Conservation (phyloP, 2,329 filamentous ascomycete genomes). For the Phialophora chinensis region DNA sequence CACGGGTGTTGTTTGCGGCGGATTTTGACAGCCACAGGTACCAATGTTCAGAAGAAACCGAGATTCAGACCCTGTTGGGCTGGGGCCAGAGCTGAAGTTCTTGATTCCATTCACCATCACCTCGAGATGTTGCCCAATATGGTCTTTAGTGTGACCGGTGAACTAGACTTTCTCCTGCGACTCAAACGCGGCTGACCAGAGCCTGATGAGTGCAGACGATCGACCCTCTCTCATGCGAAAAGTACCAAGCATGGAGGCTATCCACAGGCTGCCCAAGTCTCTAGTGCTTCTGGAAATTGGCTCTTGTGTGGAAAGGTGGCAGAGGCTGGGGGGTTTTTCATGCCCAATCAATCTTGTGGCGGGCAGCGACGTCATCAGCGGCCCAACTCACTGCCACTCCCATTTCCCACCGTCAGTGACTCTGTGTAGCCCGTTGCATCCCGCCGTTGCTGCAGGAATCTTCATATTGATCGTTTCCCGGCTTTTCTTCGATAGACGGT, state of each 20-base stretch:
- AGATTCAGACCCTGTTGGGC: background rate
- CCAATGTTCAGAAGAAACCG: background rate
- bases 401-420: slow-evolving; percentile 2
- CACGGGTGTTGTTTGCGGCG: background rate
- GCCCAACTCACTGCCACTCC: slow-evolving; percentile 27
- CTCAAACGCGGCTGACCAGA: background rate
- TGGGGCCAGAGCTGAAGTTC: background rate
- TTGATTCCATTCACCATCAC: background rate
- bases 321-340: slow-evolving; percentile 15
- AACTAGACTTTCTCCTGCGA: background rate
- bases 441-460: slow-evolving; percentile 3
- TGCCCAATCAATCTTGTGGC: slow-evolving; percentile 16
- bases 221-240: background rate
- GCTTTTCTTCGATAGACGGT: background rate
- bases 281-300: background rate
- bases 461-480: slow-evolving; percentile 19
- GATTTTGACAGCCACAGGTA: background rate
- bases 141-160: background rate
- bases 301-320: background rate
- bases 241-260: slow-evolving; percentile 1
- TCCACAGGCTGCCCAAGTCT: slow-evolving; percentile 14
- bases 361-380: slow-evolving; percentile 27
- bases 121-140: background rate
- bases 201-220: background rate
- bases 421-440: background rate